Evolutionary conservation across 345 rosid species (phyloP).

Genomic region (Streptanthus diversifolius): DNA sequence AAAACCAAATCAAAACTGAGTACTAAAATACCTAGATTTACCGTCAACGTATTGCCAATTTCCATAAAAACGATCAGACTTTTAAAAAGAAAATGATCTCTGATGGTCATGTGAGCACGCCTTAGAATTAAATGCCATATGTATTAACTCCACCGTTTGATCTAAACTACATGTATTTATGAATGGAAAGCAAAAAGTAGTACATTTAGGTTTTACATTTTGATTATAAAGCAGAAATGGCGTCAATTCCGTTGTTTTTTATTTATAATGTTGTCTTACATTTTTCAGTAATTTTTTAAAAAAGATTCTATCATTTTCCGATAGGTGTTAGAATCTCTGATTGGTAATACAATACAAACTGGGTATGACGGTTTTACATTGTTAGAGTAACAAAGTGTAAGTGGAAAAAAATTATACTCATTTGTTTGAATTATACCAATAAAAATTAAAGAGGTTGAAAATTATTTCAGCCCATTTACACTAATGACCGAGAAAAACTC

Average conservation of each 20-base stretch:
- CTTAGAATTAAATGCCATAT: conserved; percentile 1
- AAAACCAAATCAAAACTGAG: no score
- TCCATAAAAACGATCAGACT: conserved; percentile 1
- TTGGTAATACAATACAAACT: background rate
- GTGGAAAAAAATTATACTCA: no score
- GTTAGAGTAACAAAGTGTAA: no score
- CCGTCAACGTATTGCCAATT: background rate
- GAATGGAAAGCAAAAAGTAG: background rate
- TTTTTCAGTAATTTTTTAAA: background rate
- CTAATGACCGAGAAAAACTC: no score
- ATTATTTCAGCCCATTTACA: no score
- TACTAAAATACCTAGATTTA: no score
- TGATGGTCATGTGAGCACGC: conserved; percentile 34
- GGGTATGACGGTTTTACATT: no score
- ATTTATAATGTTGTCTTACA: background rate
- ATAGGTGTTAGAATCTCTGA: background rate
- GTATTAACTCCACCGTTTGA: conserved; percentile 15
- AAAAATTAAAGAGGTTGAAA: no score
- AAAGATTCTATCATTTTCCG: background rate
- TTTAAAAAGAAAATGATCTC: background rate
- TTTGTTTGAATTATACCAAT: no score
- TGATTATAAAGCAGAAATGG: background rate
- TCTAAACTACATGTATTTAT: background rate
- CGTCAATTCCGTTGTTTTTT: no score
- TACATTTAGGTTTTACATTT: background rate